Conservation (phyloP, 805 yeast species). For the Teunomyces cretensis region DNA sequence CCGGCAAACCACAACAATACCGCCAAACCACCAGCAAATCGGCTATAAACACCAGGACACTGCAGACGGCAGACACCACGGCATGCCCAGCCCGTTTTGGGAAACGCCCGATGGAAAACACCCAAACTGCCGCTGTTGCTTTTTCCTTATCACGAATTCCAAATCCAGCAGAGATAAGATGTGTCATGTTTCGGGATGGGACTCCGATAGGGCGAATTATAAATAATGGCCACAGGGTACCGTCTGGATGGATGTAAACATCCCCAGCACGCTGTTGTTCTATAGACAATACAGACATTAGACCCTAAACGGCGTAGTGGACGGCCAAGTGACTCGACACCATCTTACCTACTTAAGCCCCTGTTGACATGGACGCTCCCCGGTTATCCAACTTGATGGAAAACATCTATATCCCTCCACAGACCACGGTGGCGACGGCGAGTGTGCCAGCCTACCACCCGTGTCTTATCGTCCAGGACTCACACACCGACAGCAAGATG, state of each 20-base stretch:
- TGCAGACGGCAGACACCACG: too few relatives aligned
- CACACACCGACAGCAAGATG: slow-evolving; percentile 46
- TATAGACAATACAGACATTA: too few relatives aligned
- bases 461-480: slow-evolving; percentile 56
- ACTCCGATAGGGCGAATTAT: background rate
- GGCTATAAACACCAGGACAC: too few relatives aligned
- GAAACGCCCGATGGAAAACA: too few relatives aligned
- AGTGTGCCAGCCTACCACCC: slow-evolving; percentile 54
- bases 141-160: background rate
- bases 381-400: slow-evolving; percentile 37
- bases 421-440: slow-evolving; percentile 14
- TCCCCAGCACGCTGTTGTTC: too few relatives aligned
- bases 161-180: background rate
- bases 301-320: too few relatives aligned
- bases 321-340: too few relatives aligned
- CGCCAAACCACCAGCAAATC: too few relatives aligned
- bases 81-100: too few relatives aligned
- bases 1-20: too few relatives aligned
- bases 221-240: background rate
- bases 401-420: slow-evolving; percentile 50
- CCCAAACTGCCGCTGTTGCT: background rate
- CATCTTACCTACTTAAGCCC: too few relatives aligned
- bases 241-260: too few relatives aligned
- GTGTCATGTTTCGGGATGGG: background rate
- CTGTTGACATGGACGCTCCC: slow-evolving; percentile 45